Percentiles rank a stretch among this genome's conserved stretches.
Evolutionary conservation across 2,329 filamentous ascomycete species (phyloP).

Genomic region (Sclerotinia nivalis): DNA sequence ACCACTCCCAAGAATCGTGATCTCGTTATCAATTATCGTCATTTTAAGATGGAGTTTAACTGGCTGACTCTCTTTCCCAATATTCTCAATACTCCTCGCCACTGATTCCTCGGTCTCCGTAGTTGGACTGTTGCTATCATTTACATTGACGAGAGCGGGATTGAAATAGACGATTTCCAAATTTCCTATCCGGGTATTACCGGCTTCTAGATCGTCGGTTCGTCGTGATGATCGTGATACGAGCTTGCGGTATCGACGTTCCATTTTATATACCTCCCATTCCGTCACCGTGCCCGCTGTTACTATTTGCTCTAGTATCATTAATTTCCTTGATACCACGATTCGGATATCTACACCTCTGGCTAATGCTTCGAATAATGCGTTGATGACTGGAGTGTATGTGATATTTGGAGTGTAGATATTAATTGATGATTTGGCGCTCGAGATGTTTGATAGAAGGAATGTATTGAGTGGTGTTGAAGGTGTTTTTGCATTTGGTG

Average conservation of each 20-base stretch:
- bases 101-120: neutral
- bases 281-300: constrained; percentile 75
- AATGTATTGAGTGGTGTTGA: constrained; percentile 52
- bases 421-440: constrained; percentile 59
- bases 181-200: constrained; percentile 27
- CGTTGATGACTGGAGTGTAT: constrained; percentile 61
- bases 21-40: constrained; percentile 68
- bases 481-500: constrained; percentile 66
- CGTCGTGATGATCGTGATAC: constrained; percentile 23
- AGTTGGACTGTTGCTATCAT: neutral
- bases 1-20: constrained; percentile 72
- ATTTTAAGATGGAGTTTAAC: constrained; percentile 78
- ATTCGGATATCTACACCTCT: constrained; percentile 69
- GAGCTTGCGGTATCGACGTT: constrained; percentile 53
- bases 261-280: constrained; percentile 60
- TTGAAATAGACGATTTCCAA: constrained; percentile 39
- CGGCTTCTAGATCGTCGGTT: constrained; percentile 17
- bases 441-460: constrained; percentile 41
- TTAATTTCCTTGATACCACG: constrained; percentile 67
- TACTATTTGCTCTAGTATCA: constrained; percentile 78
- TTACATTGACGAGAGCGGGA: constrained; percentile 4
- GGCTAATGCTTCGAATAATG: constrained; percentile 59
- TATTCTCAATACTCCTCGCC: neutral
- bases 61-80: constrained; percentile 52
- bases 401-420: constrained; percentile 81